Evolutionary conservation across 202 grass and related monocot species (phyloP).

Genomic region (Elaeis oleifera): DNA sequence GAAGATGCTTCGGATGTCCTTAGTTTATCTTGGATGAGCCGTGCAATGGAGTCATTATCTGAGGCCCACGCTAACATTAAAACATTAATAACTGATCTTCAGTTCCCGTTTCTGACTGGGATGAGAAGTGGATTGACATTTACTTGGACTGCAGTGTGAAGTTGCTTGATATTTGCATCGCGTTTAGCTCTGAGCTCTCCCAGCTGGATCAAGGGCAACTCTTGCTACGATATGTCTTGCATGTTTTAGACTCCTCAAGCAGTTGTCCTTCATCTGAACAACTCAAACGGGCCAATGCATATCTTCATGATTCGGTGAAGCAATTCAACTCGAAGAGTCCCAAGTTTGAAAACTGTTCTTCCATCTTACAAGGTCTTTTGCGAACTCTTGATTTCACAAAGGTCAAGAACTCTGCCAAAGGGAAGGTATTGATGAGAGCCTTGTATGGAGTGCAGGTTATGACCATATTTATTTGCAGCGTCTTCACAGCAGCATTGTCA

Average conservation of each 20-base stretch:
- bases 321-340: slow-evolving; percentile 18
- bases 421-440: slow-evolving; percentile 59
- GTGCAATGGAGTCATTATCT: slow-evolving; percentile 45
- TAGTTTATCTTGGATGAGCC: slow-evolving; percentile 67
- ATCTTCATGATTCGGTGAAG: slow-evolving; percentile 54
- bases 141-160: slow-evolving; percentile 83
- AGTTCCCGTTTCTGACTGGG: slow-evolving; percentile 71
- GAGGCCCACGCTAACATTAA: slow-evolving; percentile 37
- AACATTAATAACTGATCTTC: slow-evolving; percentile 57
- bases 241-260: slow-evolving; percentile 33
- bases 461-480: slow-evolving; percentile 49
- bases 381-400: slow-evolving; percentile 50
- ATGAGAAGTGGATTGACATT: slow-evolving; percentile 81
- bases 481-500: slow-evolving; percentile 44
- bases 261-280: slow-evolving; percentile 31
- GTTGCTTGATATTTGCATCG: slow-evolving; percentile 73
- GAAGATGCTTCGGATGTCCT: slow-evolving; percentile 38
- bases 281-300: slow-evolving; percentile 36
- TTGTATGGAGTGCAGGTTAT: slow-evolving; percentile 65
- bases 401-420: slow-evolving; percentile 73
- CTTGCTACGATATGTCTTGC: slow-evolving; percentile 50
- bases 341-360: slow-evolving; percentile 43
- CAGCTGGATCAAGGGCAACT: slow-evolving; percentile 65
- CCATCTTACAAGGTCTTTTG: slow-evolving; percentile 43
- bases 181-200: slow-evolving; percentile 59